These are phyloP conservation scores for Lachnellula hyalina DNA, from an alignment of 2,329 filamentous ascomycete genomes.

Conservation along the genomic window DNA sequence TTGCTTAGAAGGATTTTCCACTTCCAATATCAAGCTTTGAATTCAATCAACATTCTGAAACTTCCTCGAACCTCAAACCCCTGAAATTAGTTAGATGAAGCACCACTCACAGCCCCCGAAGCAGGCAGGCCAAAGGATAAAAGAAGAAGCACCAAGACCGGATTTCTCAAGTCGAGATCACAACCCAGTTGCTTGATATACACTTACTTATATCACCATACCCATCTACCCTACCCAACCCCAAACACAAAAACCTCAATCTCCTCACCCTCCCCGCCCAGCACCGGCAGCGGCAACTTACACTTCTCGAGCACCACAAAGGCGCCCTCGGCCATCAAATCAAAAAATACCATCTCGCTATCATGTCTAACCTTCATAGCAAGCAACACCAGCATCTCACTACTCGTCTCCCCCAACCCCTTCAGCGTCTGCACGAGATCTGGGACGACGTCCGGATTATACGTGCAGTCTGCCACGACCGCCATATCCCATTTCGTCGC, in stretches of 20 bases:
- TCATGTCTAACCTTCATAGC: conserved; percentile 64
- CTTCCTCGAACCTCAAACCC: no score
- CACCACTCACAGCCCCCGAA: no score
- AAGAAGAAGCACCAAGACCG: no score
- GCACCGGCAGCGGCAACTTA: conserved; percentile 16
- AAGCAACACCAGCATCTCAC: conserved; percentile 40
- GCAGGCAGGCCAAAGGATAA: no score
- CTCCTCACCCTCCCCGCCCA: conserved; percentile 24
- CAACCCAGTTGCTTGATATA: no score
- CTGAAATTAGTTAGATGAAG: no score
- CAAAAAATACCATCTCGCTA: conserved; percentile 62
- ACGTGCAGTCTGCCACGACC: conserved; percentile 66
- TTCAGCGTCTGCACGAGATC: conserved; percentile 54
- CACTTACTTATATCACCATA: neutral
- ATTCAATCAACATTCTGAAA: no score
- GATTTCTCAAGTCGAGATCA: no score
- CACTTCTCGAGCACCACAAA: conserved; percentile 9
- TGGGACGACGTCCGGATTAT: conserved; percentile 63
- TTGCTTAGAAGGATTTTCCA: no score
- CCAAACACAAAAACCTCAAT: conserved; percentile 28
- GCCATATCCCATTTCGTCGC: conserved; percentile 48
- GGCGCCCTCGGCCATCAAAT: conserved; percentile 43
- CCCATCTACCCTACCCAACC: neutral
- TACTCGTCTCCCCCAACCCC: conserved; percentile 12
- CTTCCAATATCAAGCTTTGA: no score